Evolutionary conservation across 2,329 filamentous ascomycete genomes (phyloP), one percentile per base, ranked within the genome.

Genomic region (Diaporthe sp.): DNA sequence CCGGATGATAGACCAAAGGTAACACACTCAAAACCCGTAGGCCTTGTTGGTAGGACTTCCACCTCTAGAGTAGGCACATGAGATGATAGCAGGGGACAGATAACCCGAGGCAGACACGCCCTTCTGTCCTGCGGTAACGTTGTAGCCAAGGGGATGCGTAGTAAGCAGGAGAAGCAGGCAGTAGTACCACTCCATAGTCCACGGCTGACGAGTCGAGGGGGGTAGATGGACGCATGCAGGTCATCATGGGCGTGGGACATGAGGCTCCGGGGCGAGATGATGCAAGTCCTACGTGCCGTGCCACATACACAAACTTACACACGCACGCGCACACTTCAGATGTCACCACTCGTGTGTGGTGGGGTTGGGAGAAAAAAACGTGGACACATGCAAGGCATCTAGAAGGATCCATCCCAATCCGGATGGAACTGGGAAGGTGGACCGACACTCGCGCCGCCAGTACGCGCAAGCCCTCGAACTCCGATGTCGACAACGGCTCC

Each of bases 391-490:
- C 39, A 46, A 46, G 39, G 42, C 5, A 46, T 65, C 60, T 46
- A 65, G 60, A 65, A 62, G 39, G 39, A 46, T 62, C 60, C 39
- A 9, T 44, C 15, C 15, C 15, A 28, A 46, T 15, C 7, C 7
- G 19, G 42, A 46, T 17, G 10, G 9, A 44, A 46, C 39, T 46
- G 42, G 42, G 42, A n/a, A 67, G n/a, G 25, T 31, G 42, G 44
- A 49, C 19, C 13, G 31, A n/a, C 31, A 44, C 17, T 31, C 10
- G n/a, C 25, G 3, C 61, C n/a, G 42, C 42, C 61, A 37, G 61
- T 55, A 67, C 61, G 61, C 61, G 61, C 61, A 67, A 67, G 61
- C 61, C 28, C 42, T 67, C 61, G 44, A 67, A 67, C 61, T 51
- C 61, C 42, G 61, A 67, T 13, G n/a, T 37, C 28, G 44, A 49